phyloP scores from a whole-genome alignment of 768 basidiomycete species.

The Mycena pura region DNA sequence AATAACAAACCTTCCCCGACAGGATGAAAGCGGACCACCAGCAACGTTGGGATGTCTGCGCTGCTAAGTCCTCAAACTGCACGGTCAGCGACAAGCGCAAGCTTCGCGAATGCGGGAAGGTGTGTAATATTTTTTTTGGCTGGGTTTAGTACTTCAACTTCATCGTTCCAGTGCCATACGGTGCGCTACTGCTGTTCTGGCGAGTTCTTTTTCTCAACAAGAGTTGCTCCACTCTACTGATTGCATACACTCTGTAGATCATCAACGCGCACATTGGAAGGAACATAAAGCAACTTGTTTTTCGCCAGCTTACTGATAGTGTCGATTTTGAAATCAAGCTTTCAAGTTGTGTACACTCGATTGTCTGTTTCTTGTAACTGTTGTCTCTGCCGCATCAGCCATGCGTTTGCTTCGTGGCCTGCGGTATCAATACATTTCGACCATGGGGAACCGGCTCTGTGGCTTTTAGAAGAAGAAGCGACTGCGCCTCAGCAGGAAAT shows the following conservation, averaged over 20 bases:
- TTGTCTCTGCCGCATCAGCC: too few relatives aligned
- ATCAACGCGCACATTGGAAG: slow-evolving; percentile 18
- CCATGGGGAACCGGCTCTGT: too few relatives aligned
- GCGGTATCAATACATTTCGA: too few relatives aligned
- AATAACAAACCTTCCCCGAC: background rate
- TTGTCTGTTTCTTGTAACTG: too few relatives aligned
- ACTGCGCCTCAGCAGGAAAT: too few relatives aligned
- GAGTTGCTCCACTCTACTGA: background rate
- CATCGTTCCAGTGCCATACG: slow-evolving; percentile 8
- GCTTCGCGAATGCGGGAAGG: slow-evolving; percentile 14
- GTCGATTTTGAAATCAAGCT: too few relatives aligned
- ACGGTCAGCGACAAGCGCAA: slow-evolving; percentile 3
- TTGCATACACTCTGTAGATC: background rate
- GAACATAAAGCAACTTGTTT: slow-evolving; percentile 20
- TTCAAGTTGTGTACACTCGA: too few relatives aligned
- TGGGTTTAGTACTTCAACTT: too few relatives aligned
- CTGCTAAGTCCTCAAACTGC: slow-evolving; percentile 17
- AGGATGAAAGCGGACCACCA: slow-evolving; percentile 1
- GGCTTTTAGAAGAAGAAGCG: too few relatives aligned
- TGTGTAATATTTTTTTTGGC: background rate
- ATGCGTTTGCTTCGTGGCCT: too few relatives aligned
- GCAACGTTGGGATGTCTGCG: slow-evolving; percentile 23
- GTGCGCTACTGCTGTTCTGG: slow-evolving; percentile 22
- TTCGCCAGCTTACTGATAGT: slow-evolving; percentile 3
- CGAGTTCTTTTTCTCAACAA: background rate